Conservation (phyloP, 2,329 filamentous ascomycete genomes). For the Aureobasidium vineae region DNA sequence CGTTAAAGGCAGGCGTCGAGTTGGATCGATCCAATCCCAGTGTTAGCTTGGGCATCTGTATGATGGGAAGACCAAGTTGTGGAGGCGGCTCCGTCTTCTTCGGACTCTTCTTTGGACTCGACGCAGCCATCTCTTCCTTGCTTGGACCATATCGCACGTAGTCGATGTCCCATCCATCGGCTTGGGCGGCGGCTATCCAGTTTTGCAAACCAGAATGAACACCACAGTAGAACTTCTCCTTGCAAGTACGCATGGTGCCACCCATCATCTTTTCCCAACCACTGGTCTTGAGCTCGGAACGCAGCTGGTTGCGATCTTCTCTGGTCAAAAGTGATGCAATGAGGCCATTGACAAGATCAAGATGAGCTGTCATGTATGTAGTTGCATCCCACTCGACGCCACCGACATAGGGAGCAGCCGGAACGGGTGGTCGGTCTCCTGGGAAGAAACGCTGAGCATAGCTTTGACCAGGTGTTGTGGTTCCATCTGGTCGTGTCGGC, state of each 20-base stretch:
- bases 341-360: constrained; percentile 90
- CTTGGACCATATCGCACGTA: constrained; percentile 73
- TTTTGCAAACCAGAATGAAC: constrained; percentile 86
- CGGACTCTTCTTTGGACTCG: constrained; percentile 42
- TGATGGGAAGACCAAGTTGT: constrained; percentile 25
- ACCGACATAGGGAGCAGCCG: constrained; percentile 91
- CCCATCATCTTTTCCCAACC: constrained; percentile 93
- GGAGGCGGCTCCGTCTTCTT: constrained; percentile 27
- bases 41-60: constrained; percentile 24
- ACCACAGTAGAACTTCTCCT: constrained; percentile 94
- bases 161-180: constrained; percentile 83
- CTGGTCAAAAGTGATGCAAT: constrained; percentile 72
- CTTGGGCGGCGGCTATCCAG: constrained; percentile 83
- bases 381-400: constrained; percentile 99
- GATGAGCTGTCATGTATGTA: constrained; percentile 88
- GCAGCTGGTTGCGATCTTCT: constrained; percentile 71
- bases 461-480: not conserved
- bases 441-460: constrained; percentile 73
- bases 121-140: constrained; percentile 44
- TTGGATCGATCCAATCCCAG: constrained; percentile 26
- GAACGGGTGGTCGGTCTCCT: constrained; percentile 80
- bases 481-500: not conserved
- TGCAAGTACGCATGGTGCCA: constrained; percentile 80
- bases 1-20: constrained; percentile 15
- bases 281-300: constrained; percentile 73